Conservation (phyloP, 345 rosid species). For the Eucalyptus melliodora region DNA sequence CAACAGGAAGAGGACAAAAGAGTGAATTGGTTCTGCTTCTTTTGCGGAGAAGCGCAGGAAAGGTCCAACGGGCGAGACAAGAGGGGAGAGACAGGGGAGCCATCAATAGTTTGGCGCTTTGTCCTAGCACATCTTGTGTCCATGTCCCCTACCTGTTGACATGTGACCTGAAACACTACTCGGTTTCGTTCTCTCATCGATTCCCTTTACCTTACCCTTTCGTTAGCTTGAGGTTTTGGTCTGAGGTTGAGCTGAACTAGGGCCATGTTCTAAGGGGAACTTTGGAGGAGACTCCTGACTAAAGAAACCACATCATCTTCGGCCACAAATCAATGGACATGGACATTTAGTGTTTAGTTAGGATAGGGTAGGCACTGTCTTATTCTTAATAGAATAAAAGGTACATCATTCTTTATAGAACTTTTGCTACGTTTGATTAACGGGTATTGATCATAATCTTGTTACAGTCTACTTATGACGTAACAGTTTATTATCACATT, state of each 20-base stretch:
- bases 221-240: background rate
- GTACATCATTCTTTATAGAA: background rate
- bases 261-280: background rate
- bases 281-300: background rate
- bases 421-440: background rate
- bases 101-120: conserved; percentile 12
- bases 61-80: background rate
- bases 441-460: background rate
- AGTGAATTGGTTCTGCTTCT: background rate
- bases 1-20: background rate
- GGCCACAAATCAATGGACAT: background rate
- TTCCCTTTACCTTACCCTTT: background rate
- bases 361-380: background rate
- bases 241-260: background rate
- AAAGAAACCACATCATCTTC: background rate
- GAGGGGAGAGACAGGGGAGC: background rate
- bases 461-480: background rate
- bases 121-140: conserved; percentile 37
- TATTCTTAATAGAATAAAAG: background rate
- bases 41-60: background rate
- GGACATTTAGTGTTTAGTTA: background rate
- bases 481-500: background rate
- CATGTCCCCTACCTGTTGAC: conserved; percentile 25
- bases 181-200: background rate
- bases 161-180: background rate